Evolutionary conservation across 2,329 filamentous ascomycete genomes (phyloP).

Genomic region (Fusarium sp.): DNA sequence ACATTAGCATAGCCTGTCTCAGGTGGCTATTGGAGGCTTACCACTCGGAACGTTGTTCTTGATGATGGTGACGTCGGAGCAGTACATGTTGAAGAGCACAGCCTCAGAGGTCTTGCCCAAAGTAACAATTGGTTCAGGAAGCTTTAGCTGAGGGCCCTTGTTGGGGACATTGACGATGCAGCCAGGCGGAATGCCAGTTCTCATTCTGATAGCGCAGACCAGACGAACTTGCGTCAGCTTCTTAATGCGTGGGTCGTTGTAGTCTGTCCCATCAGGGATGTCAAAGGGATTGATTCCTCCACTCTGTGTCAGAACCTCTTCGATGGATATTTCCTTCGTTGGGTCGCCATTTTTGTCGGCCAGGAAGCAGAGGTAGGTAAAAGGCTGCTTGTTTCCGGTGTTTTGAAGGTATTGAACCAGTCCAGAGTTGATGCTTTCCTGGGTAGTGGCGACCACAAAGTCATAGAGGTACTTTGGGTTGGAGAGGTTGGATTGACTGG

Average conservation of each 20-base stretch:
- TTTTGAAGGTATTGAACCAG: background rate
- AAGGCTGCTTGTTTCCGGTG: background rate
- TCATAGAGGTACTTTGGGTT: background rate
- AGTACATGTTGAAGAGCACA: background rate
- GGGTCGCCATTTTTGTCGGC: background rate
- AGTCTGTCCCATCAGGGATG: background rate
- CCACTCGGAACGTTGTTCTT: background rate
- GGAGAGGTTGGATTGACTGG: background rate
- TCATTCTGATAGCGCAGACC: background rate
- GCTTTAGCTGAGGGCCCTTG: background rate
- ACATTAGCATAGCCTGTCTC: background rate
- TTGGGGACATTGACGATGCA: background rate
- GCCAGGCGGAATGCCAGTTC: background rate
- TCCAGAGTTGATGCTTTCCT: background rate
- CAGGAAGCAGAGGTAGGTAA: background rate
- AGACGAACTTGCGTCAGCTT: background rate
- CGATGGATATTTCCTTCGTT: background rate
- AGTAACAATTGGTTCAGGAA: background rate
- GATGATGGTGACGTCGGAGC: background rate
- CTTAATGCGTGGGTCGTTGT: background rate
- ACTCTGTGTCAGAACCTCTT: background rate
- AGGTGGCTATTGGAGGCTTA: background rate
- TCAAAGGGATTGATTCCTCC: background rate
- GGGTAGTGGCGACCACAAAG: background rate
- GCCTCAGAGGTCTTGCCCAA: background rate